Base-by-base conservation (phyloP, 106 monocot species). In the Allium cepa region DNA sequence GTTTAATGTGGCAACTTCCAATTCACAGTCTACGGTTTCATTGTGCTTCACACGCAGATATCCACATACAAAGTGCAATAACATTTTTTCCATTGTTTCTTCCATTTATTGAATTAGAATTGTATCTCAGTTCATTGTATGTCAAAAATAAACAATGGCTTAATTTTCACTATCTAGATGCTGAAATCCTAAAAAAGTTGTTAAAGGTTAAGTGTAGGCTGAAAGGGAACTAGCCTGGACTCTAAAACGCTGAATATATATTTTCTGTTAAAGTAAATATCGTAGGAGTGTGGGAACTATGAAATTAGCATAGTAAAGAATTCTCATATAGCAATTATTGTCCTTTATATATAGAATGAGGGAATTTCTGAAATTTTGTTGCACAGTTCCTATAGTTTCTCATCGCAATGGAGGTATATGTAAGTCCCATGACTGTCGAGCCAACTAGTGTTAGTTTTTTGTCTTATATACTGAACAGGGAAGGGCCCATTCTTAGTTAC, bases 401-500 rank as follows among this genome's bases (percentile, higher is more conserved):
- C 69, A 63, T 10, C 8, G 13, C n/a, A 62, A 84, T 84, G 80
- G 84, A 84, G 84, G 80, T 80, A 77, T 78, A 66, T 74, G 84
- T 80, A 18, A 80, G 74, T 62, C 67, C 80, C 70, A 72, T 80
- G 80, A 77, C 77, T 67, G 66, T 77, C 55, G 84, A 84, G 77
- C 77, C 76, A 59, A 80, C 74, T 74, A 80, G 80, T 77, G 76
- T 80, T 17, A 80, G 77, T 76, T 80, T 70, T 66, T 74, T 84
- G 67, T 84, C 80, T 67, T 74, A 62, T 67, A 84, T 84, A 65
- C 61, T 84, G 60, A 80, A 80, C 73, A 60, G 62, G 36, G 84
- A 84, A 15, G 80, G 80, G 47, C 63, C 81, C 27, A 79, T 79
- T 51, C 82, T 87, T 68, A 66, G 80, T 81, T 92, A 99, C 87